Conservation (phyloP, 441 rosid genomes). For the Flueggea neowawraea region DNA sequence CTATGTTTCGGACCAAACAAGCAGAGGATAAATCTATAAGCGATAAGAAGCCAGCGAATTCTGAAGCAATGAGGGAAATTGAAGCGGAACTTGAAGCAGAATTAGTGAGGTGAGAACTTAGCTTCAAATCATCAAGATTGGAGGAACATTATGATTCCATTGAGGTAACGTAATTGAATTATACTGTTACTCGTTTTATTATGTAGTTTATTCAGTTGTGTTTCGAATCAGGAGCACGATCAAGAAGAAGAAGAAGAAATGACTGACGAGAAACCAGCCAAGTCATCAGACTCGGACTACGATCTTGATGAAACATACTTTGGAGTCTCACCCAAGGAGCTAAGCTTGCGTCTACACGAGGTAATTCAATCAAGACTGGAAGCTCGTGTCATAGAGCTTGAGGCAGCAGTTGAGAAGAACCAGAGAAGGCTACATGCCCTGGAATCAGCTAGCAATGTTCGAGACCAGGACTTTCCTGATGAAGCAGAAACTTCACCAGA, state of each 20-base stretch:
- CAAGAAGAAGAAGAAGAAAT: slow-evolving; percentile 4
- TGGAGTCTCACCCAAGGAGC: slow-evolving; percentile 21
- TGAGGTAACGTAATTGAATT: no score
- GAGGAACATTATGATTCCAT: no score
- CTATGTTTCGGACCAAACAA: neutral
- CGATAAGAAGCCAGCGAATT: slow-evolving; percentile 5
- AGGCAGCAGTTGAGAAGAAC: slow-evolving; percentile 24
- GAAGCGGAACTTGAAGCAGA: slow-evolving; percentile 48
- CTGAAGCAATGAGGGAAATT: slow-evolving; percentile 27
- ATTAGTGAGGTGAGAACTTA: slow-evolving; percentile 27
- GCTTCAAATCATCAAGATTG: slow-evolving; percentile 9
- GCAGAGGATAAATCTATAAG: neutral
- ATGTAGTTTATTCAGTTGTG: no score
- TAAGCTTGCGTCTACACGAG: slow-evolving; percentile 34
- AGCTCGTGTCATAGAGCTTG: slow-evolving; percentile 31
- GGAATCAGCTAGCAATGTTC: slow-evolving; percentile 5
- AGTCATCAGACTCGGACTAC: slow-evolving; percentile 6
- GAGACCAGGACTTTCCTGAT: neutral
- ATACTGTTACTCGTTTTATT: no score
- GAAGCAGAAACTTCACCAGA: no score
- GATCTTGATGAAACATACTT: slow-evolving; percentile 8
- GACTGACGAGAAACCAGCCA: slow-evolving; percentile 3
- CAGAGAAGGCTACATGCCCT: slow-evolving; percentile 23
- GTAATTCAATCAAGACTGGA: slow-evolving; percentile 32
- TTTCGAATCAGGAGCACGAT: slow-evolving; percentile 4